phyloP scores from a whole-genome alignment of 495 filamentous ascomycete species.

The Talaromyces borbonicus region DNA sequence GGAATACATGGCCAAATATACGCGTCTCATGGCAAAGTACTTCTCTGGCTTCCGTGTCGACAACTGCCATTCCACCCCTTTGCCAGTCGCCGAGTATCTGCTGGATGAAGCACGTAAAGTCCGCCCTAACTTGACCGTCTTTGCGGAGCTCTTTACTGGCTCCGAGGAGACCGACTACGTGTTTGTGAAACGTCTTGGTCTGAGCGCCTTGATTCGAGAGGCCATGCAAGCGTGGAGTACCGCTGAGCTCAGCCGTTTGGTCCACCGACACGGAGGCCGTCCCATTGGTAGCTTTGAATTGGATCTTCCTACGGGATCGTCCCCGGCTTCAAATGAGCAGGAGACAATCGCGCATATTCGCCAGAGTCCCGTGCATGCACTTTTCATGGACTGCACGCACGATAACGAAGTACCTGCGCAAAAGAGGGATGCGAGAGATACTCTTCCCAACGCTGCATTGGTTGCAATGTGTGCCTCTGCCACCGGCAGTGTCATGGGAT shows the following conservation, averaged over 20 bases:
- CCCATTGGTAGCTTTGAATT: constrained; percentile 95
- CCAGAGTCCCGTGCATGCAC: constrained; percentile 72
- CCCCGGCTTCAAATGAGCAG: constrained; percentile 22
- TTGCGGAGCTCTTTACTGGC: constrained; percentile 94
- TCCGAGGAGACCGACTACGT: constrained; percentile 93
- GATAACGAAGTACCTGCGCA: constrained; percentile 96
- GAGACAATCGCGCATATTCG: constrained; percentile 67
- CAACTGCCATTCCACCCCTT: constrained; percentile 94
- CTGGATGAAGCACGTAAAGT: constrained; percentile 85
- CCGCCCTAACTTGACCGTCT: constrained; percentile 80
- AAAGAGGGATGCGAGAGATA: constrained; percentile 90
- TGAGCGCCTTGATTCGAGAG: constrained; percentile 87
- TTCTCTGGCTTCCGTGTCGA: constrained; percentile 95
- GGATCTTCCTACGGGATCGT: constrained; percentile 43
- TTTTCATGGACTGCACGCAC: constrained; percentile 99
- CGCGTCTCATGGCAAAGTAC: constrained; percentile 86
- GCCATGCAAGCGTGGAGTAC: constrained; percentile 99
- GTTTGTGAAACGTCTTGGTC: constrained; percentile 83
- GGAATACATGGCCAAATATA: constrained; percentile 92
- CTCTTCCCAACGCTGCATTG: constrained; percentile 88
- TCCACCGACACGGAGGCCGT: constrained; percentile 88
- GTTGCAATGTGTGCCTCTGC: constrained; percentile 93
- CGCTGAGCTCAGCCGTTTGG: constrained; percentile 76
- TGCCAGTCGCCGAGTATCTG: constrained; percentile 88
- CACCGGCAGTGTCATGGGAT: constrained; percentile 95